phyloP scores from a whole-genome alignment of 1,284 basidiomycete species.

The Schizophyllum amplum region DNA sequence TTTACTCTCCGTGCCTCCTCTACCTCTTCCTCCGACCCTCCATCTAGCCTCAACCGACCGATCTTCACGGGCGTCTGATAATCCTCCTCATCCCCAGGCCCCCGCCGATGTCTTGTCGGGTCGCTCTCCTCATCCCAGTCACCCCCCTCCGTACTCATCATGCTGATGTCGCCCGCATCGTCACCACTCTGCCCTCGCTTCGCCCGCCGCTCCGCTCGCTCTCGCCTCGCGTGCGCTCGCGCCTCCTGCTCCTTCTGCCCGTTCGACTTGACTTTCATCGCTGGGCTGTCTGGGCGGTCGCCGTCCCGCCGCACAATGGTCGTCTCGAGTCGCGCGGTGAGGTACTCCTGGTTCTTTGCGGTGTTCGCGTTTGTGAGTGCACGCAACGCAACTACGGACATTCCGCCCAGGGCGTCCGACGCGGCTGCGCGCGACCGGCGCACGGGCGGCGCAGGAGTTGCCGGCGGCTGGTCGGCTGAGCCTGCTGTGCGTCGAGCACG shows the following conservation, averaged over 20 bases:
- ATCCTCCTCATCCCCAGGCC: conserved; percentile 78
- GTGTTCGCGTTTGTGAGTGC: conserved; percentile 67
- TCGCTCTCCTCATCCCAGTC: conserved; percentile 19
- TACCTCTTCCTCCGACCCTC: conserved; percentile 23
- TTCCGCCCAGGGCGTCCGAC: conserved; percentile 13
- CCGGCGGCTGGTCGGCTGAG: neutral
- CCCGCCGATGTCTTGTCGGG: conserved; percentile 38
- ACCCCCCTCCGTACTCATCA: conserved; percentile 15
- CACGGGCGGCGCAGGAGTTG: neutral
- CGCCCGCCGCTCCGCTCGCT: conserved; percentile 60
- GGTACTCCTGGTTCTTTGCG: conserved; percentile 55
- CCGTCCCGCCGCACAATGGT: conserved; percentile 67
- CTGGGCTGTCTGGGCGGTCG: conserved; percentile 69
- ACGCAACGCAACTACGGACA: conserved; percentile 59
- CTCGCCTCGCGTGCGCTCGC: conserved; percentile 47
- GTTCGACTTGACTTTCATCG: conserved; percentile 64
- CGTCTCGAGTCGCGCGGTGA: conserved; percentile 48
- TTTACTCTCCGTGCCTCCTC: conserved; percentile 53
- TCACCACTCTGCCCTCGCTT: conserved; percentile 32
- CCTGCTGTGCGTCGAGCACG: neutral
- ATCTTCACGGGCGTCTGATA: conserved; percentile 52
- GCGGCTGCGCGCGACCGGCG: too few relatives aligned
- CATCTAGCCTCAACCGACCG: conserved; percentile 29
- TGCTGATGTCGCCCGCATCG: conserved; percentile 18
- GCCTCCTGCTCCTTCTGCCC: conserved; percentile 68